Evolutionary conservation across 352 stramenopile species (phyloP).

Genomic region (Phytophthora idaei): DNA sequence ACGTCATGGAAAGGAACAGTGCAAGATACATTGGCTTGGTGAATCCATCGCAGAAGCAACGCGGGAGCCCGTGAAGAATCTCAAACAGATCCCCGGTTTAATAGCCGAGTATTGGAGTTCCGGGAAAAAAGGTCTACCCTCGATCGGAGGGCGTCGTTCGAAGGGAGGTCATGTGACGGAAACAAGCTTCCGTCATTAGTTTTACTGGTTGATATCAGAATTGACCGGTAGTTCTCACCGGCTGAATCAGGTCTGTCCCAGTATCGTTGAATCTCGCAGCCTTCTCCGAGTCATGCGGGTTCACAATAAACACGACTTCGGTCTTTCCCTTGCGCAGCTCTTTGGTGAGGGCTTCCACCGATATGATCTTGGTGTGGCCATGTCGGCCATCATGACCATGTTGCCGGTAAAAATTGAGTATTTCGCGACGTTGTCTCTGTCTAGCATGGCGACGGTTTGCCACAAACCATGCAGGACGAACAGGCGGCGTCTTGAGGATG

Average conservation of each 20-base stretch:
- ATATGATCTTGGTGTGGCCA: background rate
- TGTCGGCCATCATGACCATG: background rate
- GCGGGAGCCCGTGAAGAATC: constrained; percentile 13
- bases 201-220: no score
- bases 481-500: no score
- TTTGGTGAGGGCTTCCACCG: background rate
- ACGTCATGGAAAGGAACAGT: constrained; percentile 7
- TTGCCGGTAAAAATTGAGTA: background rate
- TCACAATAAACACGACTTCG: background rate
- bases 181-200: background rate
- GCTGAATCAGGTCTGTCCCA: no score
- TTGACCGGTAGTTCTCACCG: no score
- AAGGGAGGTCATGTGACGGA: background rate
- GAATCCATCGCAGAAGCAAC: constrained; percentile 16
- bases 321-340: background rate
- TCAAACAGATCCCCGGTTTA: constrained; percentile 18
- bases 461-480: no score
- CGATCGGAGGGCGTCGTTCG: background rate
- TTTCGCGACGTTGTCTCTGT: no score
- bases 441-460: background rate
- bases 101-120: constrained; percentile 13
- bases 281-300: background rate
- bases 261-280: background rate
- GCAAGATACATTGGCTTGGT: constrained; percentile 25
- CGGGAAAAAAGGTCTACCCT: background rate